Evolutionary conservation across 108 stramenopile genomes (phyloP).

Genomic region (Mediolabrus comicus): DNA sequence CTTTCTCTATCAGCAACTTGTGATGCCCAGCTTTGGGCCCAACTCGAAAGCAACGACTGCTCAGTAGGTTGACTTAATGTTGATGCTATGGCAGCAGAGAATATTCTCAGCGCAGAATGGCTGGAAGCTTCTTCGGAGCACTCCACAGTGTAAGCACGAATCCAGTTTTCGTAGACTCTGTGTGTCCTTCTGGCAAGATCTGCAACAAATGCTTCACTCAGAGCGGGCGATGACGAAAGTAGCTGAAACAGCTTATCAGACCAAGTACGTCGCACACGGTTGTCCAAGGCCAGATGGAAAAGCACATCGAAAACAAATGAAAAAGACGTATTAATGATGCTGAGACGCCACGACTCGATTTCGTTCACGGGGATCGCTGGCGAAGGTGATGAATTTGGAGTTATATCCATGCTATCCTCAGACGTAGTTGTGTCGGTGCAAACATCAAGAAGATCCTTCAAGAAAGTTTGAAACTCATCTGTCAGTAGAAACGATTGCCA

Average conservation of each 20-base stretch:
- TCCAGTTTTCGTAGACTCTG: constrained; percentile 70
- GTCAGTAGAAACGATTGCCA: constrained; percentile 91
- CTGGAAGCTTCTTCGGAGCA: constrained; percentile 72
- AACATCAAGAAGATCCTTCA: constrained; percentile 69
- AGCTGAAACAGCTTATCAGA: constrained; percentile 51
- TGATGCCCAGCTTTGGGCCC: constrained; percentile 61
- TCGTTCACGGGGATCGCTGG: constrained; percentile 8
- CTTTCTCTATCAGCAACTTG: constrained; percentile 29
- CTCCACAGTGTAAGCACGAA: constrained; percentile 73
- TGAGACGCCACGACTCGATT: constrained; percentile 48
- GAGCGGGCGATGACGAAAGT: constrained; percentile 40
- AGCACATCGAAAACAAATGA: constrained; percentile 78
- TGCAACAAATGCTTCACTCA: constrained; percentile 51
- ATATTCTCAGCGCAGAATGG: constrained; percentile 62
- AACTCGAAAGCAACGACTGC: constrained; percentile 48
- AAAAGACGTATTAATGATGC: constrained; percentile 57
- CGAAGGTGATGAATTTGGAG: constrained; percentile 22
- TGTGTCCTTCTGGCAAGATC: constrained; percentile 66
- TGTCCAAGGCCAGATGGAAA: constrained; percentile 66
- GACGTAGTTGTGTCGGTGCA: constrained; percentile 35
- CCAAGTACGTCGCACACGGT: constrained; percentile 55
- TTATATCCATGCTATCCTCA: constrained; percentile 50
- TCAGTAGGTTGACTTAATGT: constrained; percentile 52
- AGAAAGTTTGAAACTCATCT: constrained; percentile 84
- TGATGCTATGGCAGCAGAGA: constrained; percentile 53